These are phyloP conservation scores for Sarocladium brachiariae DNA, from an alignment of 2,329 filamentous ascomycete genomes.

Conservation along the genomic window DNA sequence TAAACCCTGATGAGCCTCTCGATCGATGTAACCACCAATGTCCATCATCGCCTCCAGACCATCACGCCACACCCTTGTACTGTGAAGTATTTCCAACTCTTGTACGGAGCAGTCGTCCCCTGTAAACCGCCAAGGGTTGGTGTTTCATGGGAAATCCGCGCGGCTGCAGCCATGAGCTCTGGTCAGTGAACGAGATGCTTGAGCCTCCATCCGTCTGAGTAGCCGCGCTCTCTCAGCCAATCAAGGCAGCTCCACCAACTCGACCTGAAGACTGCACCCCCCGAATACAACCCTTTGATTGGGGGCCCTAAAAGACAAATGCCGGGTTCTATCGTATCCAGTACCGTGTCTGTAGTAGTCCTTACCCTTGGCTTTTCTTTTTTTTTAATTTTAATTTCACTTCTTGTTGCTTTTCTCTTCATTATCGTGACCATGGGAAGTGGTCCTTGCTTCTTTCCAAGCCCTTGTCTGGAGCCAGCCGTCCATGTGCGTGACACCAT, in stretches of 20 bases:
- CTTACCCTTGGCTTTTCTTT: too few species aligned
- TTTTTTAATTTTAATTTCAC: not conserved
- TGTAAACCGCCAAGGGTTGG: too few species aligned
- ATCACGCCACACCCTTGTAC: too few species aligned
- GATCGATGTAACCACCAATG: too few species aligned
- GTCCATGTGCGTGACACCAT: not conserved
- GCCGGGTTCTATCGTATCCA: too few species aligned
- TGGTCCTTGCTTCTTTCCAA: not conserved
- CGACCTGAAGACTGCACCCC: constrained; percentile 12
- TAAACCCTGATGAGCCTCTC: not conserved
- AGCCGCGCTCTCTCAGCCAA: constrained; percentile 19
- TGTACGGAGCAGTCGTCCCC: too few species aligned
- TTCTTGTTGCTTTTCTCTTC: not conserved
- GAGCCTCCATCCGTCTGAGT: too few species aligned
- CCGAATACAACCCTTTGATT: not conserved
- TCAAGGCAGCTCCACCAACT: constrained; percentile 16
- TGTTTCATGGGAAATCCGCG: constrained; percentile 6
- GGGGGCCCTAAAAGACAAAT: too few species aligned
- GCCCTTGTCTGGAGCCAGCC: not conserved
- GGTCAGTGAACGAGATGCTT: too few species aligned
- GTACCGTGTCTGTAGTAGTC: too few species aligned
- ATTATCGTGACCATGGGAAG: not conserved
- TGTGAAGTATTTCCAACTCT: too few species aligned
- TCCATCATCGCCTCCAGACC: too few species aligned
- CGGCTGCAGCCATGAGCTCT: constrained; percentile 5